Evolutionary conservation across 2,329 filamentous ascomycete species (phyloP), one percentile per base, ranked within the genome.

Genomic region (Fusarium floridanum): DNA sequence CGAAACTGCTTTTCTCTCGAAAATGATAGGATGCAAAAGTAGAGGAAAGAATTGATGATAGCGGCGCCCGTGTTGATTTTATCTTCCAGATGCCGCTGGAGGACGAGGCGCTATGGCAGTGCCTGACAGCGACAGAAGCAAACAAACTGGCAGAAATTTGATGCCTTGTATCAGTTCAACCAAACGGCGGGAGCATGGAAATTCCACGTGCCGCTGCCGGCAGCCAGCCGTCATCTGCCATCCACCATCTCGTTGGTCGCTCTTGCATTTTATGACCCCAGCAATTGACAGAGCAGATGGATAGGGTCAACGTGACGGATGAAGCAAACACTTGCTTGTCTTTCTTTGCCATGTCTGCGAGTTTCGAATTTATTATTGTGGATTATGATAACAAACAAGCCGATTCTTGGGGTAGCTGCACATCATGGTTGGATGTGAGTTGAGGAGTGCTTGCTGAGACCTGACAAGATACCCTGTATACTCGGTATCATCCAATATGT

Each of bases 151-250:
- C 22, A 53, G 16, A 16, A 53, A 53, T 53, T 29, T 27, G 48
- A 53, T 53, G 48, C 48, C 48, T 29, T 29, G 50, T 37, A 67
- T 61, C 59, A 34, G 45, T 50, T 41, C 20, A 73, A 12, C 55
- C 53, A 60, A 68, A 71, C 32, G 36, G 39, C 17, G 50, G 27
- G 50, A 34, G 27, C 27, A 9, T 55, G 27, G 14, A 48, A 53
- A 50, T 56, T 75, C 67, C 72, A 75, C 66, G 70, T 73, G 73
- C 66, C 64, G 64, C 66, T 68, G 61, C 61, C 43, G 45, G 50
- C 50, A 64, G 50, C 62, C 37, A 64, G 27, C 61, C 22, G 62
- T 29, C 48, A n/a, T 60, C 24, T 32, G 41, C 29, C n/a, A 32
- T 29, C 27, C 37, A 12, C 16, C 12, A 29, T 14, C 24, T n/a